Conservation (phyloP, 23 red algal genomes). For the Cyanidiococcus yangmingshanensis region DNA sequence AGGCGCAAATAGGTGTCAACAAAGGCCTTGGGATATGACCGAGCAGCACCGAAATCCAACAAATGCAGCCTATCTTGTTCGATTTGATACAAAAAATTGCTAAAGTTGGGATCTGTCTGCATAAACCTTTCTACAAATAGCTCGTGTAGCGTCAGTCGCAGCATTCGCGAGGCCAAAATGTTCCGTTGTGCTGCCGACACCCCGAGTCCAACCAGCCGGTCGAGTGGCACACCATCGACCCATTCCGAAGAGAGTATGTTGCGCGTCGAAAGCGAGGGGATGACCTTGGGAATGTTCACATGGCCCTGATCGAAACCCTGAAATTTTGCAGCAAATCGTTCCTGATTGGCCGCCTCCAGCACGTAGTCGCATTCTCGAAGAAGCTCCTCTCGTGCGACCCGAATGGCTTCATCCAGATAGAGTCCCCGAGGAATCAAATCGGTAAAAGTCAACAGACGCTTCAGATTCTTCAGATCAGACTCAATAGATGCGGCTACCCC, state of each 20-base stretch:
- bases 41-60: constrained; percentile 67
- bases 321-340: constrained; percentile 14
- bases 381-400: constrained; percentile 49
- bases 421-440: constrained; percentile 29
- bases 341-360: constrained; percentile 48
- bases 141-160: constrained; percentile 44
- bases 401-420: constrained; percentile 45
- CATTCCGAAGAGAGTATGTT: constrained; percentile 46
- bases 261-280: constrained; percentile 30
- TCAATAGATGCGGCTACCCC: constrained; percentile 49
- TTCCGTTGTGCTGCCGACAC: constrained; percentile 6
- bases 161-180: constrained; percentile 3
- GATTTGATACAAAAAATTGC: constrained; percentile 60
- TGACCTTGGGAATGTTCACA: constrained; percentile 33
- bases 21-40: constrained; percentile 38
- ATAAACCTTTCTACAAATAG: constrained; percentile 54
- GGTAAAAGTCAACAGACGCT: constrained; percentile 38
- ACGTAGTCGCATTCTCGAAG: constrained; percentile 56
- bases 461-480: constrained; percentile 55
- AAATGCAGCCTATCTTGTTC: constrained; percentile 33
- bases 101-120: constrained; percentile 76
- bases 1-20: constrained; percentile 36
- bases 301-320: constrained; percentile 18
- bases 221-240: constrained; percentile 43
- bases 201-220: constrained; percentile 1